Conservation (phyloP, 129 eudicot species). For the Erigeron canadensis region DNA sequence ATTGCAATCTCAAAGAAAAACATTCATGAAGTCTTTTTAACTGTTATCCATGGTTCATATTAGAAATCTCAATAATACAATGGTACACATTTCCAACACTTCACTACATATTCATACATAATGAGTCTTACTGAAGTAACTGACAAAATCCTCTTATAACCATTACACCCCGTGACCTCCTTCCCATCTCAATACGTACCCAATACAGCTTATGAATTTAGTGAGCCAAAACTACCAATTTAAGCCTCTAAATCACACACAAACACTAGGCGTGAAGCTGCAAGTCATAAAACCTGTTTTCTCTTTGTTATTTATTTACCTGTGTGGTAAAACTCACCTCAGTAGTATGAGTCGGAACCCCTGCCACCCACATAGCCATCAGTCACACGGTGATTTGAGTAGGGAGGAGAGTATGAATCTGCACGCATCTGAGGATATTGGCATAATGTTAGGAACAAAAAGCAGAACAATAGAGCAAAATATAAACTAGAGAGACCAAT, state of each 20-base stretch:
- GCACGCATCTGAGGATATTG: slow-evolving; percentile 35
- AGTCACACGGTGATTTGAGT: slow-evolving; percentile 34
- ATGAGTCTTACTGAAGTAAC: slow-evolving; percentile 37
- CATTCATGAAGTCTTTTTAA: slow-evolving; percentile 28
- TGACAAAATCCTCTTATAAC: slow-evolving; percentile 35
- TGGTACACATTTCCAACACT: slow-evolving; percentile 31
- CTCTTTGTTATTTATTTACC: slow-evolving; percentile 30
- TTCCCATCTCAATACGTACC: slow-evolving; percentile 25
- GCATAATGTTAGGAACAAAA: slow-evolving; percentile 10
- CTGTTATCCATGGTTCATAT: slow-evolving; percentile 37
- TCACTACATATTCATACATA: slow-evolving; percentile 33
- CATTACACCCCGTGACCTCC: slow-evolving; percentile 21
- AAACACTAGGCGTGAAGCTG: slow-evolving; percentile 4
- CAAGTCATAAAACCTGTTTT: slow-evolving; percentile 20
- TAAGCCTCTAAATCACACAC: slow-evolving; percentile 33
- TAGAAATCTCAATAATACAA: slow-evolving; percentile 34
- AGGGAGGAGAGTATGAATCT: slow-evolving; percentile 40
- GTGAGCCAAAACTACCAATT: slow-evolving; percentile 25
- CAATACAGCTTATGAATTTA: slow-evolving; percentile 14
- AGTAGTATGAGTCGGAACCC: slow-evolving; percentile 46
- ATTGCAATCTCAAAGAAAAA: slow-evolving; percentile 35
- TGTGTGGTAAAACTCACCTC: slow-evolving; percentile 39
- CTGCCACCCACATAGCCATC: slow-evolving; percentile 41
- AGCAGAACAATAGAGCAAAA: neutral
- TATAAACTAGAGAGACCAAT: neutral